Base-by-base conservation (phyloP, 2,329 filamentous ascomycete species). In the Ceratocystis eucalypticola region DNA sequence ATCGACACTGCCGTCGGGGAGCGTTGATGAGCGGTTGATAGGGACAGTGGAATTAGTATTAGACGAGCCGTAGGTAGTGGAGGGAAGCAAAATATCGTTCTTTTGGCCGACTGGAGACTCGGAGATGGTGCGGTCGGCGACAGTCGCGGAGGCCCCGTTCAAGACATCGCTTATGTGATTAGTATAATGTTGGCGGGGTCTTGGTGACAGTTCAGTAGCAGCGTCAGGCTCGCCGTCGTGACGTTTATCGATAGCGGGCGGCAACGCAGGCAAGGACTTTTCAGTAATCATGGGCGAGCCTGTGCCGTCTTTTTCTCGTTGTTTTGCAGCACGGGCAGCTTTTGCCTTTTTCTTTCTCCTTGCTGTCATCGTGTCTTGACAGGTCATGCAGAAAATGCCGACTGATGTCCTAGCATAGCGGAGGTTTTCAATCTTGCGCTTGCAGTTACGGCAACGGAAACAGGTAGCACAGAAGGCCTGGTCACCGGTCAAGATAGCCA, bases 381-480 rank as follows among this genome's bases (percentile, higher is more conserved):
- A 99, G 73, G 88, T 91, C 94, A 99, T 99, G 78, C 94, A 99
- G 74, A 99, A 97, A 71, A 99, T 99, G 68, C 94, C 94, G 76
- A 97, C 94, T 6, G 93, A 96, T 1, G 94, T 99, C 73, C 94
- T 86, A 65, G 94, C 94, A 84, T 97, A 99, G 75, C 93, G 87
- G 70, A 99, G 81, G 75, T 99, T 99, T 77, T 99, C 94, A 69
- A 99, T 99, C 80, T 96, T 96, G 74, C 89, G 86, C 80, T 97
- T 99, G 81, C 94, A 99, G 75, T 97, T 99, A 72, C 94, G 84
- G 78, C 94, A 99, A 72, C 92, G 85, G 79, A 99, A 99, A 78
- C 94, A 99, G 67, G 90, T 93, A 55, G 92, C 91, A 77, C 94
- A 99, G 75, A 96, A 99, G 57, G 94, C 94, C 77, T 99, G 93